Percentiles rank a stretch among this genome's conserved stretches.
These are phyloP conservation scores for Spathaspora arborariae DNA, from an alignment of 805 yeast species.

Conservation along the genomic window DNA sequence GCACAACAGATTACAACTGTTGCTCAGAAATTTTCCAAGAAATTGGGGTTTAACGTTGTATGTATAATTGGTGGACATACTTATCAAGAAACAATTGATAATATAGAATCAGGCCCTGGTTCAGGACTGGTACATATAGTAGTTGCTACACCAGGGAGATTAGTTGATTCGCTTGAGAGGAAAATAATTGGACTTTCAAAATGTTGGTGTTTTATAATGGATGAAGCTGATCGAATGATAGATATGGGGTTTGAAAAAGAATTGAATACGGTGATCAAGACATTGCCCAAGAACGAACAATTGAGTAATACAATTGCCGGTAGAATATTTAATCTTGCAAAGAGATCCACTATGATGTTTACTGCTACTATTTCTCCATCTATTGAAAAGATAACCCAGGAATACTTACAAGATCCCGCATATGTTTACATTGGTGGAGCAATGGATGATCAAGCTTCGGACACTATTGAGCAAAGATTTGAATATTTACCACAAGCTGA, in stretches of 20 bases:
- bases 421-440: constrained; percentile 64
- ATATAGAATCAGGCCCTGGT: constrained; percentile 37
- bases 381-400: constrained; percentile 62
- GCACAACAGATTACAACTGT: constrained; percentile 82
- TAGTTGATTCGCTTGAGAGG: constrained; percentile 74
- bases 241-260: constrained; percentile 92
- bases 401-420: constrained; percentile 60
- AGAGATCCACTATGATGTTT: constrained; percentile 78
- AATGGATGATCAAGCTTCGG: constrained; percentile 44
- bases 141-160: constrained; percentile 93
- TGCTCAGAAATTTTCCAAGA: constrained; percentile 46
- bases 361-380: constrained; percentile 88
- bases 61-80: constrained; percentile 90
- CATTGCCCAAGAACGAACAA: constrained; percentile 43
- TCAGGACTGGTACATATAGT: constrained; percentile 63
- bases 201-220: constrained; percentile 71
- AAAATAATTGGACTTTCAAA: constrained; percentile 56
- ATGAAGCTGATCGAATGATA: constrained; percentile 95
- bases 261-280: constrained; percentile 54
- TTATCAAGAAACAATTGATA: constrained; percentile 64
- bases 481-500: constrained; percentile 20
- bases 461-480: constrained; percentile 67
- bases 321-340: constrained; percentile 34
- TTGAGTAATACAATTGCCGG: constrained; percentile 23
- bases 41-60: constrained; percentile 44